phyloP scores from a whole-genome alignment of 805 yeast genomes.

The Aciculoconidium aculeatum region DNA sequence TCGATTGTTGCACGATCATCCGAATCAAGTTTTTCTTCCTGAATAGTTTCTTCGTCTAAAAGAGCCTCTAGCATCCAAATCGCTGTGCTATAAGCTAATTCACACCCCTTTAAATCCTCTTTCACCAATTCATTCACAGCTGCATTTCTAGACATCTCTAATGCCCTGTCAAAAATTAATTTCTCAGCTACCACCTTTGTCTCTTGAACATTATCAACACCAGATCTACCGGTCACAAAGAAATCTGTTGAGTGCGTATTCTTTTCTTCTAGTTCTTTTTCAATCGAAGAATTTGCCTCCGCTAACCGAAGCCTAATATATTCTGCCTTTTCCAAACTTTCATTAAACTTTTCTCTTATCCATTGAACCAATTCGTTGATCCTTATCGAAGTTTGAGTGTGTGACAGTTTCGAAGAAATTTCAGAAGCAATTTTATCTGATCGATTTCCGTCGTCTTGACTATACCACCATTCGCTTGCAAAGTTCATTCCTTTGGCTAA shows the following conservation, averaged over 20 bases:
- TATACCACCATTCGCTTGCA: slow-evolving; percentile 89
- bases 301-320: slow-evolving; percentile 54
- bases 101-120: slow-evolving; percentile 71
- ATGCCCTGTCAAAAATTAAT: slow-evolving; percentile 84
- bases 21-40: slow-evolving; percentile 49
- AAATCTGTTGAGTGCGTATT: slow-evolving; percentile 2
- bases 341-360: slow-evolving; percentile 86
- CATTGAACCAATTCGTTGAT: slow-evolving; percentile 79
- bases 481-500: slow-evolving; percentile 80
- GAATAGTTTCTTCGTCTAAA: slow-evolving; percentile 42
- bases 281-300: slow-evolving; percentile 39
- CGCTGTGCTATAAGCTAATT: slow-evolving; percentile 82
- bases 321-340: slow-evolving; percentile 84
- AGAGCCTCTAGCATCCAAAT: slow-evolving; percentile 94
- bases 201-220: slow-evolving; percentile 1
- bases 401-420: slow-evolving; percentile 22
- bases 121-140: slow-evolving; percentile 82
- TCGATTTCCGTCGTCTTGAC: slow-evolving; percentile 14
- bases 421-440: slow-evolving; percentile 3
- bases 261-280: slow-evolving; percentile 12
- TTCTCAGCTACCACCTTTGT: slow-evolving; percentile 63
- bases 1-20: slow-evolving; percentile 75
- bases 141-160: slow-evolving; percentile 87
- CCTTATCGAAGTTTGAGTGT: slow-evolving; percentile 24
- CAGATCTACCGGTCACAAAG: slow-evolving; percentile 4